Evolutionary conservation across 116 monocot species (phyloP), one percentile per base, ranked within the genome.

Genomic region (Phalaenopsis hybrid): DNA sequence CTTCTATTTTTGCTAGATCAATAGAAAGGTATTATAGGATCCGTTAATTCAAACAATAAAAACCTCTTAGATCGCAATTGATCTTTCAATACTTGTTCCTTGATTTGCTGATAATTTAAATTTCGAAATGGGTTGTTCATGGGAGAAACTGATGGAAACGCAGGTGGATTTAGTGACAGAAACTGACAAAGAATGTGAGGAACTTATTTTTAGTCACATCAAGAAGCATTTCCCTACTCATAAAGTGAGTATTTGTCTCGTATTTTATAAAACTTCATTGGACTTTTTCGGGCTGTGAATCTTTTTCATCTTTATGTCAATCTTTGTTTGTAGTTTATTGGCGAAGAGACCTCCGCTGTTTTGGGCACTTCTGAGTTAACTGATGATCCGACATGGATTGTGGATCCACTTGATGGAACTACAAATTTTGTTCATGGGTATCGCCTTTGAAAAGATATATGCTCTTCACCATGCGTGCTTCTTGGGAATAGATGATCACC

Each of bases 91-190:
- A 20, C 4, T 44, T 75, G 44, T 75, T 44, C 12, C 20, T 75
- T 46, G 45, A 75, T 75, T 46, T 45, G 7, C 43, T 75, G 46
- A n/a, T 75, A 17, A 17, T 75, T 75, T 46, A 33, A 46, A 45
- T 8, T 13, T 9, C 46, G 46, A 75, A 55, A 75, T 75, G 1
- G 44, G 18, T 18, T 45, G 18, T 46, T 45, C 44, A 17, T 45
- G 18, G 21, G 45, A 17, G 45, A 75, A 75, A 75, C 74, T 25
- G 50, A 44, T 75, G 8, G 74, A 80, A 63, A 77, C 90, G 75
- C 74, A 99, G 95, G 93, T 99, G 72, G 95, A 99, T 91, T 91
- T 95, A 91, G 95, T 99, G 33, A 99, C 99, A 28, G 95, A 95
- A 88, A 99, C 95, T 25, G 99, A 99, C 43, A 95, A 92, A 87